phyloP scores from a whole-genome alignment of 345 rosid species.

The Citrus unshiu region DNA sequence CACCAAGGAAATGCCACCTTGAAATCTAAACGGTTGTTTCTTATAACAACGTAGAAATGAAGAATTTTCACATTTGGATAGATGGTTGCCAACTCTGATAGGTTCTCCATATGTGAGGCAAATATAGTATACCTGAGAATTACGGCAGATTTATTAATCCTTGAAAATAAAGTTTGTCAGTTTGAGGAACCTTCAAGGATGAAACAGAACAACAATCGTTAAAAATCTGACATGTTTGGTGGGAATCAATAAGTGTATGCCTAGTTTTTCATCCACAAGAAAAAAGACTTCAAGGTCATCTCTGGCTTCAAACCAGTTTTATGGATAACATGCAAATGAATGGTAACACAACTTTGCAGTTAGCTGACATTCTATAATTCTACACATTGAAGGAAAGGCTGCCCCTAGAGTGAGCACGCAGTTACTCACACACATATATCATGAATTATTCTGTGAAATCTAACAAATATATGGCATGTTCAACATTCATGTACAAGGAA shows the following conservation, averaged over 20 bases:
- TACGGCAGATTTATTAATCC: neutral
- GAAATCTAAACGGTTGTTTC: conserved; percentile 76
- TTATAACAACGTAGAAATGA: conserved; percentile 71
- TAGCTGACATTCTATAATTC: neutral
- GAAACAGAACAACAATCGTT: too few relatives aligned
- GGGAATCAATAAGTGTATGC: too few relatives aligned
- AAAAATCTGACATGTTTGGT: too few relatives aligned
- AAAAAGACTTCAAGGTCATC: neutral
- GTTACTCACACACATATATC: neutral
- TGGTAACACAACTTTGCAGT: neutral
- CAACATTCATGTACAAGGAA: neutral
- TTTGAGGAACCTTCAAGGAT: neutral
- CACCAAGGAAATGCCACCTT: conserved; percentile 42
- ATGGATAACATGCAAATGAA: neutral
- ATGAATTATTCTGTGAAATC: neutral
- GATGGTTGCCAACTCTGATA: conserved; percentile 74
- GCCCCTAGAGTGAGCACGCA: neutral
- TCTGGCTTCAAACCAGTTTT: neutral
- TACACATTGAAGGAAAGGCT: neutral
- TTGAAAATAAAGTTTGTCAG: neutral
- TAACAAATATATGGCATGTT: neutral
- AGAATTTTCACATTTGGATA: conserved; percentile 84
- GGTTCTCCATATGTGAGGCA: conserved; percentile 87
- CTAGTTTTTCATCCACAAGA: neutral
- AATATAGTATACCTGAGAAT: conserved; percentile 76